phyloP scores from a whole-genome alignment of 1,284 basidiomycete species.

The Fomitopsis schrenkii region DNA sequence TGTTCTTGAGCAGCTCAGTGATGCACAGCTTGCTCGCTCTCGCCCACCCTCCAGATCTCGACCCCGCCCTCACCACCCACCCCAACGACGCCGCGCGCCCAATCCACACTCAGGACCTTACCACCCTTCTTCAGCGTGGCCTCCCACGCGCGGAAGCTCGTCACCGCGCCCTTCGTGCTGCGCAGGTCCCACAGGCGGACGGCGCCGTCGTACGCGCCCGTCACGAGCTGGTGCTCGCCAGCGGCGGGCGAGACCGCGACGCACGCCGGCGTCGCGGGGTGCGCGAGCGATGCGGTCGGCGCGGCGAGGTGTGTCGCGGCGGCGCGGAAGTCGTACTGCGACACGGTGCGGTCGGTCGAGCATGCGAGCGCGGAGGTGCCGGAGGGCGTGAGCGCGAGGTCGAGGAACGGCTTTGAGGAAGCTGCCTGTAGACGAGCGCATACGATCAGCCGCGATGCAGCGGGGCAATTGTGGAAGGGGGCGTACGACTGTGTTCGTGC shows the following conservation, averaged over 20 bases:
- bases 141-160: conserved; percentile 65
- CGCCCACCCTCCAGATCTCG: conserved; percentile 70
- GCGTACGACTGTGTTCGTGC: conserved; percentile 62
- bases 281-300: conserved; percentile 51
- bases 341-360: conserved; percentile 68
- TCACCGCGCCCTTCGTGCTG: conserved; percentile 58
- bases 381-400: conserved; percentile 42
- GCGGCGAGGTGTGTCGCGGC: conserved; percentile 35
- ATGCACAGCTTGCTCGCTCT: conserved; percentile 15
- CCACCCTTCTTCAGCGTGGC: conserved; percentile 37
- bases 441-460: not conserved
- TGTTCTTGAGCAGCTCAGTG: not conserved
- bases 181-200: conserved; percentile 87
- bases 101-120: conserved; percentile 76
- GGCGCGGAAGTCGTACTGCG: conserved; percentile 61
- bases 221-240: conserved; percentile 63
- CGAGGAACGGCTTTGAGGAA: conserved; percentile 69
- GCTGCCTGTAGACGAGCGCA: conserved; percentile 40
- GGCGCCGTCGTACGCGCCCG: conserved; percentile 80
- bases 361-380: conserved; percentile 48
- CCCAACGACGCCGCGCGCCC: conserved; percentile 68
- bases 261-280: conserved; percentile 74
- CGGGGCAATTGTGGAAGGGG: not conserved
- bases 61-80: conserved; percentile 84
- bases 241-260: conserved; percentile 37